Evolutionary conservation across 73 alveolate genomes (phyloP).

Genomic region (Paramecium tetraurelia): DNA sequence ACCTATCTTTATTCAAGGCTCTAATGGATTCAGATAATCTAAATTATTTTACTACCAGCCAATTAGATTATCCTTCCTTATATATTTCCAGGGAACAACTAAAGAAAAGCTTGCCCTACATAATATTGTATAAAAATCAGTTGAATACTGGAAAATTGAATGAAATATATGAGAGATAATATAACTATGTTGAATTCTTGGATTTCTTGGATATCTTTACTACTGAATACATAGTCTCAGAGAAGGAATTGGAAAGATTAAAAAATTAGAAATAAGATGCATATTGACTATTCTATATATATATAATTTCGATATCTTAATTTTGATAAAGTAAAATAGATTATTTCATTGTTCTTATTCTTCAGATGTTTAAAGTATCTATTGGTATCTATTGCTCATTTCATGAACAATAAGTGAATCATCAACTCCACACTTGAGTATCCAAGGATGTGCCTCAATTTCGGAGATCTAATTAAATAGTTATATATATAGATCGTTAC

Average conservation of each 20-base stretch:
- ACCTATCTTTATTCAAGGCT: conserved; percentile 5
- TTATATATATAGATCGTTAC: background rate
- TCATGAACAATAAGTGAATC: background rate
- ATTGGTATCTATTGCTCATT: background rate
- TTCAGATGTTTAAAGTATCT: background rate
- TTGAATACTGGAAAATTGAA: background rate
- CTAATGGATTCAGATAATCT: conserved; percentile 21
- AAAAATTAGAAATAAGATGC: background rate
- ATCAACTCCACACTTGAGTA: background rate
- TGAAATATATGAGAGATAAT: background rate
- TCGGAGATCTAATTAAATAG: background rate
- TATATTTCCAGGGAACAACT: background rate
- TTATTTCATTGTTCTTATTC: background rate
- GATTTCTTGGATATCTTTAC: conserved; percentile 43
- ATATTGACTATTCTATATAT: background rate
- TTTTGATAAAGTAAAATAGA: background rate
- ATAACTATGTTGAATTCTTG: conserved; percentile 24
- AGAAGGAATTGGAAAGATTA: background rate
- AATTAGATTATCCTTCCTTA: conserved; percentile 13
- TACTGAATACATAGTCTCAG: conserved; percentile 20
- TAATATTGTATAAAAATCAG: conserved; percentile 7
- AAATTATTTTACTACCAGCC: background rate
- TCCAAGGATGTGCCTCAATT: conserved; percentile 16
- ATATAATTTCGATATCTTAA: background rate
- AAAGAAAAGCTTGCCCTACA: background rate